Evolutionary conservation across 805 yeast genomes (phyloP), one percentile per base, ranked within the genome.

Genomic region (Wickerhamiella sergipiensis): DNA sequence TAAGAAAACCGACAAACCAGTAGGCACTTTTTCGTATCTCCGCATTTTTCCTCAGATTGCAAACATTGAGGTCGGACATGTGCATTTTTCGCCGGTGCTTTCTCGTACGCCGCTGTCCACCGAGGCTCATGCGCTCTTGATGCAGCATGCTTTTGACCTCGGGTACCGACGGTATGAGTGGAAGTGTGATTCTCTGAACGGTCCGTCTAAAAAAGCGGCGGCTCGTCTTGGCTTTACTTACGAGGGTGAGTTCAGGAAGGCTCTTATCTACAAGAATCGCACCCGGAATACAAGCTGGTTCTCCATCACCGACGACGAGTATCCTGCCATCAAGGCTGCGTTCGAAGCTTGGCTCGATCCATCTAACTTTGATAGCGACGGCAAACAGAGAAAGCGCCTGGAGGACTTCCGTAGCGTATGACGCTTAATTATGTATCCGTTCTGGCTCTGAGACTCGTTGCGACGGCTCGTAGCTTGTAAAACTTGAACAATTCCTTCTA

Each of bases 141-240:
- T 61, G 55, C 55, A 55, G 38, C 55, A 64, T 45, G 67, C 61
- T 1, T 64, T 66, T 46, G 51, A 39, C 9, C 54, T 64, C 44
- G 60, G 63, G 2, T 62, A 64, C 52, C 56, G 71, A 18, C 57
- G 70, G 15, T 59, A 55, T 46, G 68, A 66, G 50, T 67, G 71
- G 71, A 65, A 63, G 50, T 67, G 69, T 52, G 60, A 66, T 52
- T 55, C 58, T 38, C 56, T 60, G 31, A 64, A 66, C 45, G 59
- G 44, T 13, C 64, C 66, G 1, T 65, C 68, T 1, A 53, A 53
- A 44, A 54, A 51, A n/a, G 67, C 69, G 2, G 69, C 70, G 0
- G 31, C 45, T 8, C 57, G 70, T 10, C 53, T 64, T 15, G 70
- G 71, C 12, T 66, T 63, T 50, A 52, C 51, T n/a, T 59, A 46